These are phyloP conservation scores for Mycocalia duriaeana DNA, from an alignment of 1,284 basidiomycete species.

Conservation along the genomic window DNA sequence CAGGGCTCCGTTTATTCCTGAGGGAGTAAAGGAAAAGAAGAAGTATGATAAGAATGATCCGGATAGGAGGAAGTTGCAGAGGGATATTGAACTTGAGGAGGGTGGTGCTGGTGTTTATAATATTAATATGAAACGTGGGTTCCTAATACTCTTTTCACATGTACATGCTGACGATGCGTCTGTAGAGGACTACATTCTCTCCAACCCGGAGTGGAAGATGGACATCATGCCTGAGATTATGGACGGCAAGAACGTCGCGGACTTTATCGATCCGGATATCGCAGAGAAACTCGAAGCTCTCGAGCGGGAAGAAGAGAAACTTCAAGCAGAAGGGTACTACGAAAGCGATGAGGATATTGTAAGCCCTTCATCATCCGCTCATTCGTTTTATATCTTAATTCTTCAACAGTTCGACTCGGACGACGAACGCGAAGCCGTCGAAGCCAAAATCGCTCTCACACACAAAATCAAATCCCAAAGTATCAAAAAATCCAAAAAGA, in stretches of 20 bases:
- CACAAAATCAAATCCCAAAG: constrained; percentile 79
- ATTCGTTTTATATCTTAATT: constrained; percentile 4
- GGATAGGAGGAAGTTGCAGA: constrained; percentile 62
- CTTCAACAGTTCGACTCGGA: constrained; percentile 81
- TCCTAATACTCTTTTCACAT: constrained; percentile 2
- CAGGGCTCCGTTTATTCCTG: constrained; percentile 83
- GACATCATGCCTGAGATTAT: constrained; percentile 95
- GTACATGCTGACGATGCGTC: no score
- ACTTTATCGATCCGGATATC: constrained; percentile 99
- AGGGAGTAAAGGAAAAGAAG: constrained; percentile 68
- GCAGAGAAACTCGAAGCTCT: constrained; percentile 94
- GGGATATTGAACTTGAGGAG: constrained; percentile 78
- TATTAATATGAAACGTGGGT: constrained; percentile 79
- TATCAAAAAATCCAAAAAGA: constrained; percentile 84
- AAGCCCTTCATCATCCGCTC: constrained; percentile 17
- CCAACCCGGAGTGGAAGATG: constrained; percentile 92
- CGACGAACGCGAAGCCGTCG: constrained; percentile 80
- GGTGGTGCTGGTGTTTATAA: constrained; percentile 89
- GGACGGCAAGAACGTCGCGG: constrained; percentile 98
- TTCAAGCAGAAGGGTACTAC: constrained; percentile 94
- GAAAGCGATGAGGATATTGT: constrained; percentile 85
- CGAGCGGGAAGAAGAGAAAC: constrained; percentile 92
- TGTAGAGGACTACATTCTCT: constrained; percentile 87
- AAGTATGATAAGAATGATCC: constrained; percentile 88
- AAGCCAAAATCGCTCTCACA: constrained; percentile 59